Percentiles rank a stretch among this genome's conserved stretches.
phyloP scores from a whole-genome alignment of 352 stramenopile species.

The Globisporangium ultimum region DNA sequence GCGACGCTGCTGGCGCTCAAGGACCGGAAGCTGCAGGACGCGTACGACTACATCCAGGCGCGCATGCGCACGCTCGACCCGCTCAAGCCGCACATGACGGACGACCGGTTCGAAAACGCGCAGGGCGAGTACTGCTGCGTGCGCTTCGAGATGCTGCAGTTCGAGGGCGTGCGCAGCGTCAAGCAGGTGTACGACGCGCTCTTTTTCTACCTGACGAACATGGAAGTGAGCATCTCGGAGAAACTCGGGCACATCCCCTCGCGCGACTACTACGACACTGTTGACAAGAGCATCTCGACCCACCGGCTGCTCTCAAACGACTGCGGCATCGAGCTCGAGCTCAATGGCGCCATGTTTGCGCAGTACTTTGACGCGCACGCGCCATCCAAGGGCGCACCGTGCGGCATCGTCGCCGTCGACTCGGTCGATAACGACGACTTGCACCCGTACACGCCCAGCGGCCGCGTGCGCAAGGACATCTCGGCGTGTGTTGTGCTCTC shows the following conservation, averaged over 20 bases:
- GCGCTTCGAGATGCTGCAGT: constrained; percentile 58
- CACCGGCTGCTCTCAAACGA: constrained; percentile 46
- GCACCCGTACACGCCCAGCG: constrained; percentile 37
- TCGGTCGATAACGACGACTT: constrained; percentile 51
- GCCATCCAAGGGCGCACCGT: constrained; percentile 17
- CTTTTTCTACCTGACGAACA: constrained; percentile 53
- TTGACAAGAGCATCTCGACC: constrained; percentile 43
- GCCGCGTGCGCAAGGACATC: constrained; percentile 47
- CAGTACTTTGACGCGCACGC: constrained; percentile 26
- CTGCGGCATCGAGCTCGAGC: constrained; percentile 36
- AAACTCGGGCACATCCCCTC: constrained; percentile 52
- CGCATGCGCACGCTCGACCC: constrained; percentile 20
- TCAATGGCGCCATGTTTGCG: constrained; percentile 50
- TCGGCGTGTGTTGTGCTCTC: constrained; percentile 41
- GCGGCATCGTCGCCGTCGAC: constrained; percentile 36
- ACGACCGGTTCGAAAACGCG: constrained; percentile 40
- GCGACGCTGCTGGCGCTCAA: not conserved
- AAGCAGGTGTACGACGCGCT: constrained; percentile 54
- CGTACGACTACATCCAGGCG: constrained; percentile 27
- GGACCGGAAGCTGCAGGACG: constrained; percentile 11
- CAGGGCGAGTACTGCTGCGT: constrained; percentile 49
- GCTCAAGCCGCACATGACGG: constrained; percentile 30
- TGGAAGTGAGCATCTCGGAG: constrained; percentile 59
- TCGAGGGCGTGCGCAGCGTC: constrained; percentile 28
- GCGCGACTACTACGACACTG: constrained; percentile 47